A percentile compares a stretch with the other conserved stretches of the same genome.
Conservation (phyloP, 371 early-diverging fungal species). For the Mortierella sp. region DNA sequence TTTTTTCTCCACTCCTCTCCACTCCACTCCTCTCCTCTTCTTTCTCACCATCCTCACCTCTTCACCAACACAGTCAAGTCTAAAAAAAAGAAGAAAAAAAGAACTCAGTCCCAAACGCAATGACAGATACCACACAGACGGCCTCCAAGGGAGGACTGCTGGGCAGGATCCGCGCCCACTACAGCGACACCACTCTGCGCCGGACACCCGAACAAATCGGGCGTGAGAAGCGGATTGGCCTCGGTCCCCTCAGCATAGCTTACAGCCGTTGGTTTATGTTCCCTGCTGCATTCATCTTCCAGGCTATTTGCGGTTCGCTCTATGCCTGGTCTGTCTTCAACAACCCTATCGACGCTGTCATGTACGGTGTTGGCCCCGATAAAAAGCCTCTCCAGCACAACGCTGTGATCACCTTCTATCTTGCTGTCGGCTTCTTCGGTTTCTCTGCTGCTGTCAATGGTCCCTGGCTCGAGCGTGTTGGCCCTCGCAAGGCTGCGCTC, state of each 20-base stretch:
- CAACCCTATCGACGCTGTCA: constrained; percentile 60
- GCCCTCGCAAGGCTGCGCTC: constrained; percentile 60
- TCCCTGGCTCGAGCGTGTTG: constrained; percentile 68
- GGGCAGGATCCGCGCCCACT: constrained; percentile 18
- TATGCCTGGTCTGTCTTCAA: constrained; percentile 77
- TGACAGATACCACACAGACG: too few species aligned
- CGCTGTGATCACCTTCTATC: constrained; percentile 67
- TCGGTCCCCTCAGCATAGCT: constrained; percentile 31
- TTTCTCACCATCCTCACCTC: too few species aligned
- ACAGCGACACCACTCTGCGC: constrained; percentile 28
- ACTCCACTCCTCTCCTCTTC: too few species aligned
- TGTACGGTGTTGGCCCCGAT: constrained; percentile 50
- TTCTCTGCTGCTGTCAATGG: constrained; percentile 65
- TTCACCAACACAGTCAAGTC: too few species aligned
- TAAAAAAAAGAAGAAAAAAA: too few species aligned
- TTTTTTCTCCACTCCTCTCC: too few species aligned
- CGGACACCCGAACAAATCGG: constrained; percentile 39
- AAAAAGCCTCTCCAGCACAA: constrained; percentile 26
- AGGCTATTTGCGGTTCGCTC: constrained; percentile 74
- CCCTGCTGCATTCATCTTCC: constrained; percentile 56
- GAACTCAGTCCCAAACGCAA: too few species aligned
- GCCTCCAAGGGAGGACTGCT: too few species aligned
- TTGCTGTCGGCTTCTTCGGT: constrained; percentile 70
- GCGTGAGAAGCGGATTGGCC: constrained; percentile 37
- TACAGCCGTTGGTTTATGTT: not conserved